phyloP scores from a whole-genome alignment of 2,329 filamentous ascomycete genomes.

The Cladophialophora yegresii region DNA sequence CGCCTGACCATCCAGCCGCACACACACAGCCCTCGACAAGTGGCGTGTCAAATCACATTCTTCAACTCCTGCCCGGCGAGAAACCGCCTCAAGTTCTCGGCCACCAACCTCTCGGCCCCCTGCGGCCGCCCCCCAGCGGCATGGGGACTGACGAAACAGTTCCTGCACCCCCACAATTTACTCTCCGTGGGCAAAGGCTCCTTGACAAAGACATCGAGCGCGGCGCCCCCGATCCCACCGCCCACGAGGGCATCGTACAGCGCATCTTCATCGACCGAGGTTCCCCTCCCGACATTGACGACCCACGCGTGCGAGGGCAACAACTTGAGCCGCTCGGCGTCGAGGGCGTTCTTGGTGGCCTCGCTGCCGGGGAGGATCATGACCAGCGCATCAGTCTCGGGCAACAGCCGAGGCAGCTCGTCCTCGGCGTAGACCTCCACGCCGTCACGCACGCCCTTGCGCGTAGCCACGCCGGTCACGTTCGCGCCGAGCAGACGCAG shows the following conservation, averaged over 20 bases:
- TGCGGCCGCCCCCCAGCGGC: constrained; percentile 54
- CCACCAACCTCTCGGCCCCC: constrained; percentile 61
- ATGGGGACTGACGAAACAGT: constrained; percentile 32
- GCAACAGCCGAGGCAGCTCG: constrained; percentile 55
- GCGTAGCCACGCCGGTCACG: constrained; percentile 61
- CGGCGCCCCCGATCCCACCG: constrained; percentile 64
- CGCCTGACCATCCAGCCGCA: no score
- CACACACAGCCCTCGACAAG: no score
- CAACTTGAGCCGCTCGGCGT: constrained; percentile 54
- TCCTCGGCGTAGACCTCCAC: constrained; percentile 61
- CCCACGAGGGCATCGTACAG: constrained; percentile 59
- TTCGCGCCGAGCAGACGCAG: constrained; percentile 59
- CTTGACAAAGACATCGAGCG: constrained; percentile 69
- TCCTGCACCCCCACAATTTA: constrained; percentile 57
- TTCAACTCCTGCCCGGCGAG: constrained; percentile 61
- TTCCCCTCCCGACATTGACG: constrained; percentile 53
- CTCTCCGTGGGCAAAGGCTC: constrained; percentile 68
- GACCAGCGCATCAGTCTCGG: constrained; percentile 64
- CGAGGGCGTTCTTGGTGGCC: constrained; percentile 59
- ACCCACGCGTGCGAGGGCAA: constrained; percentile 55
- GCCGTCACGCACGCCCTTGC: constrained; percentile 59
- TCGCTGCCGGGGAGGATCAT: constrained; percentile 66
- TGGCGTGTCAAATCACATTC: constrained; percentile 52
- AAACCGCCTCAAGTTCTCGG: constrained; percentile 62
- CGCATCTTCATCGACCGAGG: constrained; percentile 65